Base-by-base conservation (phyloP, 306 rosid genomes). In the Hylodesmum podocarpum region DNA sequence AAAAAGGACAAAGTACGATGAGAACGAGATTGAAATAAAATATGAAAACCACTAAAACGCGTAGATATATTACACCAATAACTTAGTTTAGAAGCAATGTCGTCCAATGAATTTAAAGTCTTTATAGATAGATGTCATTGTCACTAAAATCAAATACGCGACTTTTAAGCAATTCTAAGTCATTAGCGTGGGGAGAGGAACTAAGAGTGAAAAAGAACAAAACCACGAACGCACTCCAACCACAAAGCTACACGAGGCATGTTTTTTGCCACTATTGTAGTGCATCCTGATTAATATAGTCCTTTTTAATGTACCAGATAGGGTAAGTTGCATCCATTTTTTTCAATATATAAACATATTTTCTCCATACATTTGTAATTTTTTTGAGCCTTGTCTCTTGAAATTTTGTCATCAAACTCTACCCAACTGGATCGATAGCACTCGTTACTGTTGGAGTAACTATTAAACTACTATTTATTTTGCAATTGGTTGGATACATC, bases 71-170 rank as follows among this genome's bases (percentile, higher is more conserved):
- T 58, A 21, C 68, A 0, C 22, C 1, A 59, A 33, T 71, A 50
- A 50, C 78, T 63, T 72, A 15, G 59, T 18, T 50, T 31, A 15
- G 21, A 79, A 62, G 78, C 55, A 62, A 49, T 49, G 31, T 71
- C 5, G 18, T 71, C 27, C 46, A 78, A 49, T 47, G 72, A 70
- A 47, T 63, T 16, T 1, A 33, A 49, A 25, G 82, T 25, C 18
- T 15, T 8, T 57, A 15, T 62, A 62, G 24, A 22, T 62, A n/a
- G 21, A 36, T 12, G 37, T 50, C 10, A 2, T 53, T 44, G 50
- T 57, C 22, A 33, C 70, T 29, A 70, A 34, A 44, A 63, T 62
- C 67, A 39, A 79, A 71, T 62, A 68, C 28, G 12, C 55, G 27
- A 67, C 5, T 29, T 13, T 54, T 1, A 37, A 39, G 55, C 43